Evolutionary conservation across 2,329 filamentous ascomycete genomes (phyloP).

Genomic region (Trichoderma lentiforme): DNA sequence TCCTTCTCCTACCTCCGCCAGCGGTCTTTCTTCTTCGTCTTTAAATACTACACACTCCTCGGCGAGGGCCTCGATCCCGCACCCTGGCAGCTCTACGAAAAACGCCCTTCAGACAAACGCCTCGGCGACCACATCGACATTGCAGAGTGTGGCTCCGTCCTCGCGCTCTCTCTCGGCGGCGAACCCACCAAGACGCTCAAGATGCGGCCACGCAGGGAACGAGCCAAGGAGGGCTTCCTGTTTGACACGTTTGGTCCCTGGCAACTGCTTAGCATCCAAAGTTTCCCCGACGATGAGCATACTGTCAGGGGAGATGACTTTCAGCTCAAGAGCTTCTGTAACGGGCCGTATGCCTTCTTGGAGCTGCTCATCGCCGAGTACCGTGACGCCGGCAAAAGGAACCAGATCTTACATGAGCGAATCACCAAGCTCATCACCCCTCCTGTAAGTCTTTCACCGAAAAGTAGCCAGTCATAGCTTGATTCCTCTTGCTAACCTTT

Average conservation of each 20-base stretch:
- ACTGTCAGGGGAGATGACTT: constrained; percentile 54
- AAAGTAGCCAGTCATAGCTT: not conserved
- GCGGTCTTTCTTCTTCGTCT: constrained; percentile 59
- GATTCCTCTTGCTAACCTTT: not conserved
- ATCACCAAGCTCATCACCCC: constrained; percentile 60
- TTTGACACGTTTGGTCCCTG: constrained; percentile 59
- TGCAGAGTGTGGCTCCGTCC: constrained; percentile 56
- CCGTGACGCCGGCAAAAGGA: constrained; percentile 56
- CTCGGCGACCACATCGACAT: constrained; percentile 54
- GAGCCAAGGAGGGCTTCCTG: constrained; percentile 48
- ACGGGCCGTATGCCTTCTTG: constrained; percentile 60
- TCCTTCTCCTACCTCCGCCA: constrained; percentile 42
- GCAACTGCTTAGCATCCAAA: constrained; percentile 58
- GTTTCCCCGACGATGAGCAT: constrained; percentile 57
- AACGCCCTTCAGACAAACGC: constrained; percentile 37
- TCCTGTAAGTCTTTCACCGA: constrained; percentile 35
- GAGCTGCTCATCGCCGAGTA: constrained; percentile 58
- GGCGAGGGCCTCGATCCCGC: constrained; percentile 54
- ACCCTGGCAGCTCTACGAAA: constrained; percentile 58
- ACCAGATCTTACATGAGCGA: constrained; percentile 52
- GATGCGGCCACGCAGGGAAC: constrained; percentile 47
- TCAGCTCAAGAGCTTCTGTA: constrained; percentile 52
- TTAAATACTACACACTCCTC: constrained; percentile 63
- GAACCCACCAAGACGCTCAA: constrained; percentile 47
- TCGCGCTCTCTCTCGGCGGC: constrained; percentile 56